Conservation (phyloP, 139 green algal genomes). For the Yamagishiella unicocca region DNA sequence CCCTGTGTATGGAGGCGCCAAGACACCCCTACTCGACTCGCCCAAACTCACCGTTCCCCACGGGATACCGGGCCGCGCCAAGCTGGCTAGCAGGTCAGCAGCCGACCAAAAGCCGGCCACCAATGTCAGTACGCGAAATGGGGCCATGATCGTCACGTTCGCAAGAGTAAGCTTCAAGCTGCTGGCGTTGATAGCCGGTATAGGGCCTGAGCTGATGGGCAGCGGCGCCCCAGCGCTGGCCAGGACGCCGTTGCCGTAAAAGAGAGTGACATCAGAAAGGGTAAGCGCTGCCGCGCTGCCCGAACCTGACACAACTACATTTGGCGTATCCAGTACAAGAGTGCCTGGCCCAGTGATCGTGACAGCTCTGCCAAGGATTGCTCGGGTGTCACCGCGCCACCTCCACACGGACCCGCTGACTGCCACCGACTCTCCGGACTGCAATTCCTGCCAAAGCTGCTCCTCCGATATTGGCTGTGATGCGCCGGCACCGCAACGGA, state of each 20-base stretch:
- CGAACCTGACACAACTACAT: background rate
- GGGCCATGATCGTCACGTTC: background rate
- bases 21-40: too few species aligned
- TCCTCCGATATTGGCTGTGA: background rate
- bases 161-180: background rate
- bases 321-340: background rate
- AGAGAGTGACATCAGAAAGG: slow-evolving; percentile 4
- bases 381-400: background rate
- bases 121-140: background rate
- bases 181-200: background rate
- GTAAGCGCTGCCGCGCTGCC: background rate
- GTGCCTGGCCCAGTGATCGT: background rate
- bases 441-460: slow-evolving; percentile 7
- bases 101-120: slow-evolving; percentile 5
- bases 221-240: background rate
- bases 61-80: too few species aligned
- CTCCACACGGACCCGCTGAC: background rate
- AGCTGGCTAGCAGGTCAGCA: background rate
- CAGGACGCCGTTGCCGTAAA: background rate
- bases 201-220: background rate
- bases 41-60: too few species aligned
- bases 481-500: background rate
- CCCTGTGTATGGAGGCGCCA: too few species aligned
- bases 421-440: background rate
- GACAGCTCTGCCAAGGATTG: background rate